Evolutionary conservation across 805 yeast genomes (phyloP).

Genomic region (Yarrowia keelungensis): DNA sequence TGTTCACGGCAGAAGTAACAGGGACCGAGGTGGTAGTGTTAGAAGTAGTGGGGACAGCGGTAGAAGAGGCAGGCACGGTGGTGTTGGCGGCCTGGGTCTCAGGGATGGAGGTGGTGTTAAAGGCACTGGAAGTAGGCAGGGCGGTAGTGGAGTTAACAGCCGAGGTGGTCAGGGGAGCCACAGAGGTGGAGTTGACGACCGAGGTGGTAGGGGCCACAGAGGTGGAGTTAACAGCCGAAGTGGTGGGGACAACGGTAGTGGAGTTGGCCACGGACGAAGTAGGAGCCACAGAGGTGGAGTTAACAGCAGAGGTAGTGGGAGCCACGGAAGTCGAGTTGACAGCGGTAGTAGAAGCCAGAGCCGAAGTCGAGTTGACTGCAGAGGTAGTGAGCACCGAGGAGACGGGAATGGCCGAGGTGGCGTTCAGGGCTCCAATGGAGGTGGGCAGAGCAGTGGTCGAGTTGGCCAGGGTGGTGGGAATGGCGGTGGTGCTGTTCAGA

Average conservation of each 20-base stretch:
- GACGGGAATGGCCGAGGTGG: slow-evolving; percentile 19
- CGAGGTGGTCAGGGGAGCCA: background rate
- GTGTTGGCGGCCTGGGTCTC: slow-evolving; percentile 3
- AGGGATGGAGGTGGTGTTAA: slow-evolving; percentile 4
- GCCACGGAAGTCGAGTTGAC: slow-evolving; percentile 4
- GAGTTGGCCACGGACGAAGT: no score
- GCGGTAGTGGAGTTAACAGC: slow-evolving; percentile 2
- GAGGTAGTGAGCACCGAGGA: slow-evolving; percentile 1
- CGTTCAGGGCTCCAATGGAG: slow-evolving; percentile 16
- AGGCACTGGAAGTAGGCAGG: background rate
- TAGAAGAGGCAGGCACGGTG: background rate
- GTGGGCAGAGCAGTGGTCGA: slow-evolving; percentile 11
- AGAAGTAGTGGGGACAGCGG: background rate
- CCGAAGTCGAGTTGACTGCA: slow-evolving; percentile 6
- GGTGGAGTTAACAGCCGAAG: slow-evolving; percentile 6
- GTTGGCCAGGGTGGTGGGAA: background rate
- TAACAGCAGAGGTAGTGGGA: background rate
- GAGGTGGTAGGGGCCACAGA: background rate
- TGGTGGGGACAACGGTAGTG: background rate
- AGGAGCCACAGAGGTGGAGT: background rate
- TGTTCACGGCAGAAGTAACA: slow-evolving; percentile 8
- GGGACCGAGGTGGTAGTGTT: slow-evolving; percentile 19
- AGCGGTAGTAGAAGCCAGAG: slow-evolving; percentile 1
- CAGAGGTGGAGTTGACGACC: slow-evolving; percentile 1
- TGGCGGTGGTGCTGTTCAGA: background rate